Evolutionary conservation across 1,139 yeast genomes (phyloP), one percentile per base, ranked within the genome.

Genomic region (Magnusiomyces ingens): DNA sequence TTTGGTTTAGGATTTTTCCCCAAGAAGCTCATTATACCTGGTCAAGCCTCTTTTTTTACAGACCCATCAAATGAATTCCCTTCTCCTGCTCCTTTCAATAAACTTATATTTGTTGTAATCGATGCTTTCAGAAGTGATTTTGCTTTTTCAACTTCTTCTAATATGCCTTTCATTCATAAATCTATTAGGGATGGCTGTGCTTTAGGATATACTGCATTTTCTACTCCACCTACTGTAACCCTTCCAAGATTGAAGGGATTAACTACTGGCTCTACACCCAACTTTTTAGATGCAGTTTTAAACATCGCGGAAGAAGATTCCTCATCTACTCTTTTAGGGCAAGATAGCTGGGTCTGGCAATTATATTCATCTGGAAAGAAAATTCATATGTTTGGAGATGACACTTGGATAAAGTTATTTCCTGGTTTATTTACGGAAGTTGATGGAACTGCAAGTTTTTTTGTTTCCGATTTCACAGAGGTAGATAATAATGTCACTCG

Each of bases 221-320:
- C 97, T 0, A 85, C 87, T 64, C 97, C 99, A 1, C 99, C 99
- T 13, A 94, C 99, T 0, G 95, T 97, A 1, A 94, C 99, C 0
- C 72, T 94, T 40, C 99, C 95, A 60, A 75, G 99, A 58, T 75
- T 94, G 51, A 93, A 93, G 67, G 99, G 98, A 1, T 69, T 93
- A 45, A 91, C 99, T 1, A 91, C 99, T 0, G 99, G 99, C 0
- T 85, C 96, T 0, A 74, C 95, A 43, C 98, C 99, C 0, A 91
- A 96, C 22, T 90, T 94, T 63, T 81, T 94, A 36, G 99, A 93
- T 64, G 98, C 98, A 0, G 88, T 93, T 40, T 74, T 94, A 56
- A 94, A 94, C 64, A 87, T 94, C 19, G 96, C 96, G 1, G 99
- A 94, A 61, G 94, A 85, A 47, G 97, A 93, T 62, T 74, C 81